Evolutionary conservation across 768 basidiomycete species (phyloP).

Genomic region (Myochromella boudieri): DNA sequence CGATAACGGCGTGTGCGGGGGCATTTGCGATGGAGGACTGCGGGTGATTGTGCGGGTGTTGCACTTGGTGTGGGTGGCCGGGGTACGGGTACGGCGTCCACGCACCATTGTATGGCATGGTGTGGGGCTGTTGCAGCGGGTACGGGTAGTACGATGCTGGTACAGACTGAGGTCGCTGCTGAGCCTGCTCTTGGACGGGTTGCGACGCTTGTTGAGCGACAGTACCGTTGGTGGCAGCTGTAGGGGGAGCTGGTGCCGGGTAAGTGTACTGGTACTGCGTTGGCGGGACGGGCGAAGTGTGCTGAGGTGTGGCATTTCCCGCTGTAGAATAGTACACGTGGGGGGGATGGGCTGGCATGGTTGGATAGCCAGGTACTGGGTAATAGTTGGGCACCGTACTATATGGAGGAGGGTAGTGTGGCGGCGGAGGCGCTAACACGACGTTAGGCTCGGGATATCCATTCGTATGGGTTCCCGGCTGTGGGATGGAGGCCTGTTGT

Average conservation of each 20-base stretch:
- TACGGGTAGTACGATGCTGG: conserved; percentile 13
- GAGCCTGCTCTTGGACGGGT: background rate
- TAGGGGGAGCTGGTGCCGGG: background rate
- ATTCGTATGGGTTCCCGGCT: background rate
- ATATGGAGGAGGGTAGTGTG: conserved; percentile 5
- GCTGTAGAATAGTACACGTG: conserved; percentile 9
- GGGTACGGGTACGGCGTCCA: conserved; percentile 12
- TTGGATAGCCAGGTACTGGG: conserved; percentile 15
- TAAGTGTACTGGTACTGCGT: conserved; percentile 1
- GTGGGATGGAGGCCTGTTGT: background rate
- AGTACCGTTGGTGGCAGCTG: background rate
- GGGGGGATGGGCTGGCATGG: conserved; percentile 8
- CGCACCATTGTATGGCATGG: background rate
- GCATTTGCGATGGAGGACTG: conserved; percentile 20
- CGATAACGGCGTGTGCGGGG: background rate
- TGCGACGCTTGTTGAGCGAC: background rate
- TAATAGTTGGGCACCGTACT: conserved; percentile 10
- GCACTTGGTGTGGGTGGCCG: background rate
- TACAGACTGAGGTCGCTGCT: conserved; percentile 6
- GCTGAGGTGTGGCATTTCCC: conserved; percentile 4
- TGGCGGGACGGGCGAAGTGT: background rate
- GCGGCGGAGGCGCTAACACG: background rate
- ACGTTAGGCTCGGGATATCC: conserved; percentile 5
- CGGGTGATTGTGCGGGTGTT: conserved; percentile 1
- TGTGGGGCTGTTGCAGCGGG: conserved; percentile 10